Conservation (phyloP, 106 monocot genomes). For the Apostasia shenzhenica region DNA sequence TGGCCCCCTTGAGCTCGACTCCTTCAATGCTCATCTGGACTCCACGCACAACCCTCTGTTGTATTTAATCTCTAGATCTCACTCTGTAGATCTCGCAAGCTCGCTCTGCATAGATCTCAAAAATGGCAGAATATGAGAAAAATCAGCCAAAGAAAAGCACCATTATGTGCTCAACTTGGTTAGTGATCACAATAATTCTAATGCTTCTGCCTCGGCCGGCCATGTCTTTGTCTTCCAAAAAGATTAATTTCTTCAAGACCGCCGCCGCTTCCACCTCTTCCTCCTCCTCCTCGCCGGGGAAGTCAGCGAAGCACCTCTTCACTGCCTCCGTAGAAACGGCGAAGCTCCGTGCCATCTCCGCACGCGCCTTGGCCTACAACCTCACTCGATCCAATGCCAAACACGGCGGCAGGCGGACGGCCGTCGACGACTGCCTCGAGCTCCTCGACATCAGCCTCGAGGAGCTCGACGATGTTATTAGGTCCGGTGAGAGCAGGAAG, state of each 20-base stretch:
- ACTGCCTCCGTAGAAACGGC: slow-evolving; percentile 39
- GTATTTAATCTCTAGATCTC: too few relatives aligned
- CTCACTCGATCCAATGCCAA: slow-evolving; percentile 11
- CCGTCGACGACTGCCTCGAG: slow-evolving; percentile 62
- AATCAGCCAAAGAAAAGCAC: not conserved
- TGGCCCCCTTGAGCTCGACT: too few relatives aligned
- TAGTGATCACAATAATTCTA: not conserved
- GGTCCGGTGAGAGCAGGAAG: slow-evolving; percentile 27
- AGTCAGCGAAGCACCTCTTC: slow-evolving; percentile 23
- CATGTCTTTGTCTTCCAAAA: not conserved
- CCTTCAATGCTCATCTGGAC: too few relatives aligned
- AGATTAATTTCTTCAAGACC: not conserved
- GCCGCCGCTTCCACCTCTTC: not conserved
- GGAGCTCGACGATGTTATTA: slow-evolving; percentile 27
- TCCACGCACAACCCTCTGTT: too few relatives aligned
- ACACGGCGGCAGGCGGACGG: slow-evolving; percentile 10
- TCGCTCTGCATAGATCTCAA: too few relatives aligned
- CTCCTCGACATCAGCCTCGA: slow-evolving; percentile 44
- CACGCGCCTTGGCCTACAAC: slow-evolving; percentile 33
- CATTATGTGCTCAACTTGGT: not conserved
- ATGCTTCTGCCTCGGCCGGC: not conserved
- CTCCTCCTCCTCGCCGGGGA: slow-evolving; percentile 10
- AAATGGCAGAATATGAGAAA: not conserved
- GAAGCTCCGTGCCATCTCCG: slow-evolving; percentile 18
- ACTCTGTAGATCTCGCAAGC: too few relatives aligned